Conservation (phyloP, 305 asterid genomes). For the Solanum chacoense region DNA sequence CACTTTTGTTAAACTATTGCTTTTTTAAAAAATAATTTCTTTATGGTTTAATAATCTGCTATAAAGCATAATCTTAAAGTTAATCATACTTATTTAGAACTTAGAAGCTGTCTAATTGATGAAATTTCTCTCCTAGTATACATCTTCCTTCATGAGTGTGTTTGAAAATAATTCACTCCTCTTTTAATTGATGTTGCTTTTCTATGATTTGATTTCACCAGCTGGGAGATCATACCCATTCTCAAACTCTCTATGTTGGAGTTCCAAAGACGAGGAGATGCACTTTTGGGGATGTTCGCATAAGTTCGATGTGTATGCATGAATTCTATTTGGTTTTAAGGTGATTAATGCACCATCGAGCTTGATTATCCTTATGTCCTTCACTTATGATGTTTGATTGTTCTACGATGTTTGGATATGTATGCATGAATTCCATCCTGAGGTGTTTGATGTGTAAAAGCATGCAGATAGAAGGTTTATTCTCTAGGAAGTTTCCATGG, state of each 20-base stretch:
- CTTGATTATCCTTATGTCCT: not conserved
- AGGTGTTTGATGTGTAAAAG: not conserved
- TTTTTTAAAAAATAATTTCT: not conserved
- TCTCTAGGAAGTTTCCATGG: not conserved
- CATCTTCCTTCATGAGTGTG: not conserved
- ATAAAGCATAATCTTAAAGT: not conserved
- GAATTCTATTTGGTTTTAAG: slow-evolving; percentile 71
- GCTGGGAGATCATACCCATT: slow-evolving; percentile 49
- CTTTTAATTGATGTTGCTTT: not conserved
- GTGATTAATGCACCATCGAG: slow-evolving; percentile 25
- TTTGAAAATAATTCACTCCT: not conserved
- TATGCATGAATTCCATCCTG: not conserved
- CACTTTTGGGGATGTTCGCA: slow-evolving; percentile 48
- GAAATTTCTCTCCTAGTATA: not conserved
- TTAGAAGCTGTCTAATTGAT: not conserved
- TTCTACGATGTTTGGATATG: not conserved
- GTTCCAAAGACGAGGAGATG: slow-evolving; percentile 60
- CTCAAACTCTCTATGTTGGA: slow-evolving; percentile 53
- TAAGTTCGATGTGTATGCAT: slow-evolving; percentile 42
- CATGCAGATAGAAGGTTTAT: not conserved
- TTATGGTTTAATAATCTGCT: not conserved
- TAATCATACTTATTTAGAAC: not conserved
- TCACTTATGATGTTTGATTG: not conserved
- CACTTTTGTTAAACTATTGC: not conserved
- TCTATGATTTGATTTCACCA: slow-evolving; percentile 15